Base-by-base conservation (phyloP, 2,329 filamentous ascomycete species). In the Fusarium verticillioides region DNA sequence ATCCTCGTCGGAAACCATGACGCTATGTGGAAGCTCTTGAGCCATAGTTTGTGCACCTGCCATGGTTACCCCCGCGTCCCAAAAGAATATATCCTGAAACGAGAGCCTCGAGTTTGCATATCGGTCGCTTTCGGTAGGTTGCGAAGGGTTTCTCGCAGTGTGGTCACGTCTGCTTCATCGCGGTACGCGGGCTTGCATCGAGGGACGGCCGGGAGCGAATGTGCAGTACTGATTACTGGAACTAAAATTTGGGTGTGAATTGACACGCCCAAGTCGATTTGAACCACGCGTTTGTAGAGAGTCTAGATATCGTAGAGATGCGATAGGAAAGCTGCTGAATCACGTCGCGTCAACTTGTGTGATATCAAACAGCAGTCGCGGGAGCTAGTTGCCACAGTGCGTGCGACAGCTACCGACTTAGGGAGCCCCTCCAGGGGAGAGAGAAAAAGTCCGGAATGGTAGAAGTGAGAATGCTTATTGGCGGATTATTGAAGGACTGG, bases 11-110 rank as follows among this genome's bases (percentile, higher is more conserved):
- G 87, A 87, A 63, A 86, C 82, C 73, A 87, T 82, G 47, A 85
- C 85, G 78, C 87, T 89, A 75, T 88, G 86, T 76, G 89, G 88
- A 63, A 89, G 83, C 79, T 89, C 86, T 66, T 90, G 87, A 78
- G 89, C 85, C 82, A 88, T 89, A 56, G 85, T 82, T 76, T 88
- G 87, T 62, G 85, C 84, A 75, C 84, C 88, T 59, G 85, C 80
- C 86, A 88, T 88, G 52, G 73, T 81, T 75, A 75, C 75, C 72
- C 71, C 72, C 75, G 73, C 75, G 74, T 77, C 72, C 69, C 66
- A 66, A 70, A 69, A 72, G 72, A 64, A 66, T 60, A 67, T 54
- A 30, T 52, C 58, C 63, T 63, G 62, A 66, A 44, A 60, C 59
- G 39, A 63, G 44, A 57, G 46, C 57, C 60, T 75, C 59, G 49